Evolutionary conservation across 2,329 filamentous ascomycete species (phyloP), one percentile per base, ranked within the genome.

Genomic region (Apiospora sp.): DNA sequence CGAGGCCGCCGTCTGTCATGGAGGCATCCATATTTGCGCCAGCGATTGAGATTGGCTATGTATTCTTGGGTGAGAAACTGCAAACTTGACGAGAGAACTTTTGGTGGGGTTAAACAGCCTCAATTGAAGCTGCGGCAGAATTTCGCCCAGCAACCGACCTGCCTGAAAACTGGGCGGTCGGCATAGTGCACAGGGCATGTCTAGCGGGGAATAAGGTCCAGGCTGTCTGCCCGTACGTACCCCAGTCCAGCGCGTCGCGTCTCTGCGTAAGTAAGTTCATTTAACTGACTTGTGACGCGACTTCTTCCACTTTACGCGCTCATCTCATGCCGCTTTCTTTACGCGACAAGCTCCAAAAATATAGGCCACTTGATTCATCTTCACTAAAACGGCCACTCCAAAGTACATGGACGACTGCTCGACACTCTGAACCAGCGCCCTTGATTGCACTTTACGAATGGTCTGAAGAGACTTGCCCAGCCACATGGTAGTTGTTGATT

Each of bases 1-100:
- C 71, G 34, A 73, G 72, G 16, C 51, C 61, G 5, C 43, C 72
- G 13, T 68, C 67, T 44, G 41, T 48, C 67, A 68, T 68, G 19
- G 58, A 41, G 22, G 58, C 34, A 24, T 41, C 34, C 58, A 64
- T 64, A 12, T 41, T 64, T 41, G 34, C 58, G 58, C 19, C 19
- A 41, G 34, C 10, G 19, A 41, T 8, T 41, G 30, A 12, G 16
- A n/a, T n/a, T 7, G 19, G 19, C 30, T 41, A 30, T 30, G 27
- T 30, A 8, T 10, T 41, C 3, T 64, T 41, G 58, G 37, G 34
- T 41, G 34, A 41, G 34, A 24, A 64, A 4, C 58, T n/a, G 34
- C 22, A 64, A 64, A 22, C 22, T 12, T 5, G 30, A 64, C 58
- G 5, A 64, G 58, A 58, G 43, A 61, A 34, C 22, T 64, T 64